Evolutionary conservation across 2,329 filamentous ascomycete species (phyloP), one percentile per base, ranked within the genome.

Genomic region (Massarina eburnea): DNA sequence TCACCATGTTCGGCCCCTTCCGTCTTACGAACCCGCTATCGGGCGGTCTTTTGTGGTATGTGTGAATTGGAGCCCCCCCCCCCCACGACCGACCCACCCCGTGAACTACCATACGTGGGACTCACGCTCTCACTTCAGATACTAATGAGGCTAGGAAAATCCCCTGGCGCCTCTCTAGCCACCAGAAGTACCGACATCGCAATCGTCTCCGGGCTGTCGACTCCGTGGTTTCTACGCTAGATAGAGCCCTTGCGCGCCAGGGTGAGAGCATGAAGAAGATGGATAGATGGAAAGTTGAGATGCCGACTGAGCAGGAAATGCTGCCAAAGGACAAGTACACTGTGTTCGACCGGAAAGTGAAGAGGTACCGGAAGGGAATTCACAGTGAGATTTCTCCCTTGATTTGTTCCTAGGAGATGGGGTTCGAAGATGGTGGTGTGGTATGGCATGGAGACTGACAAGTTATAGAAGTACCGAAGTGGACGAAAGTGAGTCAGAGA

Each of bases 231-330:
- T 83, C 87, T 46, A 91, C 89, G 14, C 74, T 99, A 52, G 88
- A 90, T 65, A 80, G 77, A 35, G 91, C 92, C 15, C 80, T 97
- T 43, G 79, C 82, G 41, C 88, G 85, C 71, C 79, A 87, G 32
- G 67, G 88, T 64, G 81, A 84, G 48, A 81, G 84, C 37, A 77
- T 81, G 44, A 90, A 90, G 74, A 80, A 89, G 43, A 78, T 99
- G 48, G 87, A 95, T 71, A 77, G 85, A 66, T 99, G 94, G 94
- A 96, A 94, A 78, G 80, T 80, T 29, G 90, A 96, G 73, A 99
- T 99, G 94, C 94, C 94, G 18, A 88, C 84, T 20, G 94, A 99
- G 79, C 81, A 84, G 64, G 91, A 97, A 79, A 99, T 99, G 94
- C 70, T 95, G 70, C 87, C 94, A 37, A 87, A 83, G 73, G 94